A percentile compares a stretch with the other conserved stretches of the same genome.
Evolutionary conservation across 1,139 yeast species (phyloP).

Genomic region (Zygosaccharomyces sapae): DNA sequence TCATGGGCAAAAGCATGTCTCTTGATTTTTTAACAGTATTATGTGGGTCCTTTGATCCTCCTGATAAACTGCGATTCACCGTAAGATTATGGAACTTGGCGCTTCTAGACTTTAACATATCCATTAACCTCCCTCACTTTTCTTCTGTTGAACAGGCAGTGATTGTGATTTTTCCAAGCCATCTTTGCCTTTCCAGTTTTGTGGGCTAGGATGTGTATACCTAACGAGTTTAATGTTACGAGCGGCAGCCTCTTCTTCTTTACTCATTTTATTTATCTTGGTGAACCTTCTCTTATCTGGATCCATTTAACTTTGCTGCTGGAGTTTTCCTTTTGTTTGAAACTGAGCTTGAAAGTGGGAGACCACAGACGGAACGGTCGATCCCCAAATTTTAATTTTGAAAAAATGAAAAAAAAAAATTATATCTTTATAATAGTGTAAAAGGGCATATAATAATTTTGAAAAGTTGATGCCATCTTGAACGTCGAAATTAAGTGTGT

Average conservation of each 20-base stretch:
- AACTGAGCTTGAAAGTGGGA: background rate
- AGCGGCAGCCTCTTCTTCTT: conserved; percentile 3
- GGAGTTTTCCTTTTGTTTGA: conserved; percentile 2
- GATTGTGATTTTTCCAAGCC: conserved; percentile 1
- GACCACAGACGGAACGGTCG: background rate
- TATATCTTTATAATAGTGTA: background rate
- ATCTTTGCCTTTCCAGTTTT: conserved; percentile 2
- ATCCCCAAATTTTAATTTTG: background rate
- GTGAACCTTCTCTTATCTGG: background rate
- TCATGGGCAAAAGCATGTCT: conserved; percentile 1
- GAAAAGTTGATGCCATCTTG: too few species aligned
- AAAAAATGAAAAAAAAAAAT: background rate
- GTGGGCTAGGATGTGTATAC: conserved; percentile 4
- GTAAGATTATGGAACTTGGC: conserved; percentile 4
- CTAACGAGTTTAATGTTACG: conserved; percentile 6
- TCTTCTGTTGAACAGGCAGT: conserved; percentile 1
- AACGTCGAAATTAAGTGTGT: too few species aligned
- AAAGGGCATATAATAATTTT: too few species aligned
- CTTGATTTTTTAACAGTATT: background rate
- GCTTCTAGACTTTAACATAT: conserved; percentile 5
- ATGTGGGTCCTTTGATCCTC: background rate
- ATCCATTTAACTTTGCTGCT: background rate
- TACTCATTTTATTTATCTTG: background rate
- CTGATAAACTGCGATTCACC: background rate
- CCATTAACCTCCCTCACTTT: conserved; percentile 4